A percentile compares a stretch with the other conserved stretches of the same genome.
Conservation (phyloP, 768 basidiomycete genomes). For the Podaxis rugospora region DNA sequence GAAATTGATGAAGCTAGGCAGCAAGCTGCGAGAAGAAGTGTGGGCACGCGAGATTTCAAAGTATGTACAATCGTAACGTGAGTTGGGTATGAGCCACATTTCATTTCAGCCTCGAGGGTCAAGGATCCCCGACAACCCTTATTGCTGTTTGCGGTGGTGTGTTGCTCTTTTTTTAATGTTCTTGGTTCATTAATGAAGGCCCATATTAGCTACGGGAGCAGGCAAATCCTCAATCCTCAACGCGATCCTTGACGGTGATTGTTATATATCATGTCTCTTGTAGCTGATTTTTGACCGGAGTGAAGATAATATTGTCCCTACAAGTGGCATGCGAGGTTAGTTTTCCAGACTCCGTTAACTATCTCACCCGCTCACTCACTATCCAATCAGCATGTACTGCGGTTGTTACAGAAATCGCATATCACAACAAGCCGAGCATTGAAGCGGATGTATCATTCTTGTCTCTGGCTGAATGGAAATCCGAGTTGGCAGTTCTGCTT, state of each 20-base stretch:
- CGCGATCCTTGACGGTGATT: constrained; percentile 53
- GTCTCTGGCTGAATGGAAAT: constrained; percentile 50
- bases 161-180: constrained; percentile 9
- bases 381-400: constrained; percentile 54
- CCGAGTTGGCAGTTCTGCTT: constrained; percentile 50
- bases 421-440: constrained; percentile 51
- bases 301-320: constrained; percentile 58
- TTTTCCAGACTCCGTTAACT: neutral
- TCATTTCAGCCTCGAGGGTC: constrained; percentile 36
- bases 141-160: constrained; percentile 64
- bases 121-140: constrained; percentile 50
- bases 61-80: constrained; percentile 24
- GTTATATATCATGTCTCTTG: neutral
- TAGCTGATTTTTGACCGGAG: constrained; percentile 2
- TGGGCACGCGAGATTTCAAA: constrained; percentile 51
- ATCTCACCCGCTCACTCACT: neutral
- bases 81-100: constrained; percentile 1
- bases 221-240: constrained; percentile 62
- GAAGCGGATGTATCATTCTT: constrained; percentile 60
- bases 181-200: neutral
- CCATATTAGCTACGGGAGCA: constrained; percentile 46
- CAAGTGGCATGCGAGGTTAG: constrained; percentile 60
- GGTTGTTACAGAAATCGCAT: constrained; percentile 57
- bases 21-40: constrained; percentile 52
- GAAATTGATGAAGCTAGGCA: constrained; percentile 43